Percentiles rank a stretch among this genome's conserved stretches.
Evolutionary conservation across 2,329 filamentous ascomycete species (phyloP).

Genomic region (Diplodia corticola): DNA sequence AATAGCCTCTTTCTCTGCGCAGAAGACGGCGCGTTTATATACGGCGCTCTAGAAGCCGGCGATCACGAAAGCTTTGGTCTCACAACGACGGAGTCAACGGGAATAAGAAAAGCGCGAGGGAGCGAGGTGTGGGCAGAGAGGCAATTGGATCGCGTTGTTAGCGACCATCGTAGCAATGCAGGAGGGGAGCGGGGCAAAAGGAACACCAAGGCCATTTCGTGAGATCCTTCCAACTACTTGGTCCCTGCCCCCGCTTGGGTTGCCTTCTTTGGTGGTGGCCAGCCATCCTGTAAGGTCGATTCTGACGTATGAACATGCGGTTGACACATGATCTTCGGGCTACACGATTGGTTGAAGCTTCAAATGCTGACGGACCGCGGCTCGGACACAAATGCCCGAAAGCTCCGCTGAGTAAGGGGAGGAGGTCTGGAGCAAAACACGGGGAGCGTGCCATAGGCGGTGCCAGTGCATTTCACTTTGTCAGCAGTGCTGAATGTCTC

Average conservation of each 20-base stretch:
- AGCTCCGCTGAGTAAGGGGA: background rate
- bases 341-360: background rate
- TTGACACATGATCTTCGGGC: background rate
- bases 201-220: background rate
- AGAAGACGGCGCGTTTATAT: background rate
- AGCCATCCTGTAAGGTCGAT: background rate
- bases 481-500: background rate
- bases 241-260: background rate
- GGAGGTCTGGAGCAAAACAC: background rate
- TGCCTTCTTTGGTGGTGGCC: background rate
- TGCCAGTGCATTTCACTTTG: background rate
- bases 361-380: background rate
- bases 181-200: background rate
- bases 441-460: background rate
- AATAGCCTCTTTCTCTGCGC: background rate
- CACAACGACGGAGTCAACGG: background rate
- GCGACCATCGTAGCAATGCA: background rate
- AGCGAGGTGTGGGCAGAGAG: background rate
- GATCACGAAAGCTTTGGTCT: background rate
- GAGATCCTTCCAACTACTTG: background rate
- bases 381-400: background rate
- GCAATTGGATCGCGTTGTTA: background rate
- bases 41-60: background rate
- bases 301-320: conserved; percentile 1
- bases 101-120: background rate